phyloP scores from a whole-genome alignment of 2,329 filamentous ascomycete genomes.

The Ascochyta lentis region DNA sequence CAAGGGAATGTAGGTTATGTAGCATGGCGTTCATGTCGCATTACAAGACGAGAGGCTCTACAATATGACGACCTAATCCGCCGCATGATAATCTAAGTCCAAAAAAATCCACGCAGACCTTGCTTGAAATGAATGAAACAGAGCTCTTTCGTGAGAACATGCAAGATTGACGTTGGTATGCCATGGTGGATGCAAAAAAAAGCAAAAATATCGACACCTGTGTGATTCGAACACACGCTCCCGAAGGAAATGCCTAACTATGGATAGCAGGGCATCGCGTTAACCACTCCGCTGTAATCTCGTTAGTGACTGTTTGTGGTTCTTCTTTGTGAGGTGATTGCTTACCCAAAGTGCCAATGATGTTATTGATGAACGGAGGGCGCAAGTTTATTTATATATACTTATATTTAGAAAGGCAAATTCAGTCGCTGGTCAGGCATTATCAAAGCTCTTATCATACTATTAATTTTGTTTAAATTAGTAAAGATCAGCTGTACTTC shows the following conservation, averaged over 20 bases:
- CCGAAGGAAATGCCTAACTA: slow-evolving; percentile 32
- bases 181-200: background rate
- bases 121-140: too few relatives aligned
- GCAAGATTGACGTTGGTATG: too few relatives aligned
- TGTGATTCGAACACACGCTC: slow-evolving; percentile 40
- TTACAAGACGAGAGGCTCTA: background rate
- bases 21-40: background rate
- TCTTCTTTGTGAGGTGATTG: background rate
- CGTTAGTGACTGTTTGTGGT: slow-evolving; percentile 1
- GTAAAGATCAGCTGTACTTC: too few relatives aligned
- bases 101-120: too few relatives aligned
- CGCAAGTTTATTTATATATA: too few relatives aligned
- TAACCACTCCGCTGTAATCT: background rate
- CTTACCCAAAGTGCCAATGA: slow-evolving; percentile 14
- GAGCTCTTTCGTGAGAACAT: too few relatives aligned
- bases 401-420: too few relatives aligned
- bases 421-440: too few relatives aligned
- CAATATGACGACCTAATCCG: background rate
- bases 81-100: background rate
- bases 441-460: too few relatives aligned
- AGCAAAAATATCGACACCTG: slow-evolving; percentile 29
- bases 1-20: slow-evolving; percentile 30
- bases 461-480: too few relatives aligned
- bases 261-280: slow-evolving; percentile 2
- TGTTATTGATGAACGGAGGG: too few relatives aligned